These are phyloP conservation scores for Chlorella sp. DNA, from an alignment of 139 green algal species.

Conservation along the genomic window DNA sequence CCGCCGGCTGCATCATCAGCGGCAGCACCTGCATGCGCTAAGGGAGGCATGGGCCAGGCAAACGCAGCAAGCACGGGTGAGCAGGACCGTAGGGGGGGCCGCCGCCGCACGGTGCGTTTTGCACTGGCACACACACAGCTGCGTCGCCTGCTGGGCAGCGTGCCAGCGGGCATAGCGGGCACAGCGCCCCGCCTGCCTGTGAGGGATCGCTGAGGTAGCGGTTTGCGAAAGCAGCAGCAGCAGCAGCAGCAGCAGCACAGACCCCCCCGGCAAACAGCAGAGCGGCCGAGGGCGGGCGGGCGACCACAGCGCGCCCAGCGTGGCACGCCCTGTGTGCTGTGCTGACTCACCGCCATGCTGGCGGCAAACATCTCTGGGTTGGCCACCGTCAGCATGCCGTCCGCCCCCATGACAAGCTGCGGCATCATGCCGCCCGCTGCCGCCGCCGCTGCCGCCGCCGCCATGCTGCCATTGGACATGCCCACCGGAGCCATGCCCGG, in stretches of 20 bases:
- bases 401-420: neutral
- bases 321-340: too few relatives aligned
- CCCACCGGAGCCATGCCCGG: neutral
- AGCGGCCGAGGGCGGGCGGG: neutral
- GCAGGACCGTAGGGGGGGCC: too few relatives aligned
- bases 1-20: constrained; percentile 21
- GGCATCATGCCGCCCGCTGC: neutral
- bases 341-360: neutral
- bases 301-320: neutral
- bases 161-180: too few relatives aligned
- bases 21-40: neutral
- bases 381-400: neutral
- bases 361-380: neutral
- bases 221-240: neutral
- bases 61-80: neutral
- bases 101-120: neutral
- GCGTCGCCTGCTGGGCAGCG: too few relatives aligned
- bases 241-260: neutral
- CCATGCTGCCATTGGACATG: neutral
- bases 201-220: too few relatives aligned
- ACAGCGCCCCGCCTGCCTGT: neutral
- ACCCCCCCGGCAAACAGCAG: neutral
- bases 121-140: neutral
- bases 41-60: neutral
- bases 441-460: neutral